Percentiles rank a stretch among this genome's conserved stretches.
Evolutionary conservation across 2,329 filamentous ascomycete species (phyloP).

Genomic region (Curvularia sp.): DNA sequence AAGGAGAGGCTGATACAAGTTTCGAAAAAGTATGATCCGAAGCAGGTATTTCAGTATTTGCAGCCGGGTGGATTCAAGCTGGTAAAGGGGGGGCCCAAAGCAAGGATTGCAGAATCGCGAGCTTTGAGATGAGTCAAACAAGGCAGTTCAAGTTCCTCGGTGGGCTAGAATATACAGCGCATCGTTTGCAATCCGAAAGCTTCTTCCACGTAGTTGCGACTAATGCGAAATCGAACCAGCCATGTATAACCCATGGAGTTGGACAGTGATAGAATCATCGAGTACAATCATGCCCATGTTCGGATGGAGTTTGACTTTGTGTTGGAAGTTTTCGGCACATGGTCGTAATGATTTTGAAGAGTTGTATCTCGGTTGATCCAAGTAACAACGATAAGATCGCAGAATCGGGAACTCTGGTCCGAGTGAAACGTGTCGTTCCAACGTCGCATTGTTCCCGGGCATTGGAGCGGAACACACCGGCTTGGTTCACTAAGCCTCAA

Average conservation of each 20-base stretch:
- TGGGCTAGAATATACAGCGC: neutral
- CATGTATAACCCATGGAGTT: neutral
- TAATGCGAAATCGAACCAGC: neutral
- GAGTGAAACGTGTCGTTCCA: neutral
- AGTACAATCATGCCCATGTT: too few relatives aligned
- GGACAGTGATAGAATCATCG: too few relatives aligned
- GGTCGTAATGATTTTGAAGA: neutral
- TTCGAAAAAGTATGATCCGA: conserved; percentile 50
- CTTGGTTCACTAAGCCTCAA: neutral
- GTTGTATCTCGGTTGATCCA: neutral
- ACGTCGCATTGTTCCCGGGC: neutral
- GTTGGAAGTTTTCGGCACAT: too few relatives aligned
- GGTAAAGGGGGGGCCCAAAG: conserved; percentile 10
- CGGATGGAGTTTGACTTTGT: too few relatives aligned
- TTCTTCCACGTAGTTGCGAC: neutral
- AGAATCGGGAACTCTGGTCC: neutral
- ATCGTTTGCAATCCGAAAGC: neutral
- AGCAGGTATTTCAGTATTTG: conserved; percentile 49
- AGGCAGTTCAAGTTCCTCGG: too few relatives aligned
- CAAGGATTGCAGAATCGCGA: neutral
- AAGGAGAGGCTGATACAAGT: conserved; percentile 40
- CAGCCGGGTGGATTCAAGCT: conserved; percentile 53
- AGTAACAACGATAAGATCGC: neutral
- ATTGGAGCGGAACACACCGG: neutral
- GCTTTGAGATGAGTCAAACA: neutral